Evolutionary conservation across 139 green algal species (phyloP).

Genomic region (Nannochloris sp.): DNA sequence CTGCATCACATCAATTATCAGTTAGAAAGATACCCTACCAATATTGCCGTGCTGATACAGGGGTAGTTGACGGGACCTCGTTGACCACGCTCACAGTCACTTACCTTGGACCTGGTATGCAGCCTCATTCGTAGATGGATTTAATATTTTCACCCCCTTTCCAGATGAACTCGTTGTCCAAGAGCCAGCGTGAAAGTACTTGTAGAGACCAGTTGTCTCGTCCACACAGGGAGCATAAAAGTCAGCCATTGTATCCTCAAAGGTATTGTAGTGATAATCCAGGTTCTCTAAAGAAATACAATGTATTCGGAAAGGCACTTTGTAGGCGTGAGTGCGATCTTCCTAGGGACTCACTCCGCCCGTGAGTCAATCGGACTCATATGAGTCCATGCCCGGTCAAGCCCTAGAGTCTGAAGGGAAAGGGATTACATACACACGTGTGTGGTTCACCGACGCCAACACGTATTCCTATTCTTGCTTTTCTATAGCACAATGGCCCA

Average conservation of each 20-base stretch:
- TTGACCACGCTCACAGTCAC: too few species aligned
- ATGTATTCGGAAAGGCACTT: too few species aligned
- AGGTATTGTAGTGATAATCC: neutral
- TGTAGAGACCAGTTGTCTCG: constrained; percentile 43
- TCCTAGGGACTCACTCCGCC: too few species aligned
- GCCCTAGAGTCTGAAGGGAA: too few species aligned
- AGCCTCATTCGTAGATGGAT: constrained; percentile 57
- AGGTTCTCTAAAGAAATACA: too few species aligned
- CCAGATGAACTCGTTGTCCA: constrained; percentile 65
- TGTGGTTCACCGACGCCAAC: too few species aligned
- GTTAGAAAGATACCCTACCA: neutral
- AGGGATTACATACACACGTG: too few species aligned
- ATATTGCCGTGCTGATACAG: neutral
- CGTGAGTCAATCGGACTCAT: too few species aligned
- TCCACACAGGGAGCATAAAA: constrained; percentile 29
- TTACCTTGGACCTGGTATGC: constrained; percentile 68
- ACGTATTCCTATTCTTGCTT: too few species aligned
- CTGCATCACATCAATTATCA: constrained; percentile 33
- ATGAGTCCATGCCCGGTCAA: too few species aligned
- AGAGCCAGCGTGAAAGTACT: constrained; percentile 67
- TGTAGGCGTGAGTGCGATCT: too few species aligned
- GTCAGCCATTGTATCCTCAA: constrained; percentile 7
- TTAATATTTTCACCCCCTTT: constrained; percentile 58
- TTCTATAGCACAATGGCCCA: neutral
- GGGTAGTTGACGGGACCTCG: too few species aligned